These are phyloP conservation scores for Solanum ahanhuiri DNA, from an alignment of 257 asterid species.

Conservation along the genomic window DNA sequence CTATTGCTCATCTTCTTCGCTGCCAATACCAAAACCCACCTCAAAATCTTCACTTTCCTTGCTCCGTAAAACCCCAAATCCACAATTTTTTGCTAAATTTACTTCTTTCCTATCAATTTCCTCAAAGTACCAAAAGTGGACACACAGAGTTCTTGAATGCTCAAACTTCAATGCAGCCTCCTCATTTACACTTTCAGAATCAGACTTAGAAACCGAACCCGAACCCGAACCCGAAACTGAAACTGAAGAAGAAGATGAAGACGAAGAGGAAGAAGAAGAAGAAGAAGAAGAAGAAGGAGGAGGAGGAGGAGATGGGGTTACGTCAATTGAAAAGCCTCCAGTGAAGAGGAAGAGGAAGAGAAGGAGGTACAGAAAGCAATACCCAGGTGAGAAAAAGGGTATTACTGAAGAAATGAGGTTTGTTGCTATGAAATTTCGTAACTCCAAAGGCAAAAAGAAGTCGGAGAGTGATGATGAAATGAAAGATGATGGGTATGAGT, in stretches of 20 bases:
- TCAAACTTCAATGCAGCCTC: slow-evolving; percentile 11
- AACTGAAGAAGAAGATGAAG: not conserved
- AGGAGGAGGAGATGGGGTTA: slow-evolving; percentile 5
- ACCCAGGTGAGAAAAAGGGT: slow-evolving; percentile 77
- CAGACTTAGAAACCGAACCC: slow-evolving; percentile 12
- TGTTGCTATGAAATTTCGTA: slow-evolving; percentile 78
- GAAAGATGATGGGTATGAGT: slow-evolving; percentile 11
- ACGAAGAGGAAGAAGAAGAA: slow-evolving; percentile 2
- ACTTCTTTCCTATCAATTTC: not conserved
- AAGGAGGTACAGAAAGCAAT: slow-evolving; percentile 65
- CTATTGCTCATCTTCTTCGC: not conserved
- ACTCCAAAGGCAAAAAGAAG: slow-evolving; percentile 8
- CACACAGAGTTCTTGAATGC: slow-evolving; percentile 5
- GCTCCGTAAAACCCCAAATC: not conserved
- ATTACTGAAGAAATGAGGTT: slow-evolving; percentile 93
- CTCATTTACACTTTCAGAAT: slow-evolving; percentile 17
- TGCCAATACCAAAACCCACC: not conserved
- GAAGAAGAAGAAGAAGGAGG: slow-evolving; percentile 32
- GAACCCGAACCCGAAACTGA: slow-evolving; percentile 9
- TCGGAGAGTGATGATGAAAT: not conserved
- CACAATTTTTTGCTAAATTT: not conserved
- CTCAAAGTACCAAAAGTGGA: not conserved
- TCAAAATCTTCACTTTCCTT: slow-evolving; percentile 17
- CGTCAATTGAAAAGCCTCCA: slow-evolving; percentile 15
- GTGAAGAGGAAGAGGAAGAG: slow-evolving; percentile 26